Evolutionary conservation across 1,139 yeast genomes (phyloP), one percentile per base, ranked within the genome.

Genomic region (Candida neerlandica): DNA sequence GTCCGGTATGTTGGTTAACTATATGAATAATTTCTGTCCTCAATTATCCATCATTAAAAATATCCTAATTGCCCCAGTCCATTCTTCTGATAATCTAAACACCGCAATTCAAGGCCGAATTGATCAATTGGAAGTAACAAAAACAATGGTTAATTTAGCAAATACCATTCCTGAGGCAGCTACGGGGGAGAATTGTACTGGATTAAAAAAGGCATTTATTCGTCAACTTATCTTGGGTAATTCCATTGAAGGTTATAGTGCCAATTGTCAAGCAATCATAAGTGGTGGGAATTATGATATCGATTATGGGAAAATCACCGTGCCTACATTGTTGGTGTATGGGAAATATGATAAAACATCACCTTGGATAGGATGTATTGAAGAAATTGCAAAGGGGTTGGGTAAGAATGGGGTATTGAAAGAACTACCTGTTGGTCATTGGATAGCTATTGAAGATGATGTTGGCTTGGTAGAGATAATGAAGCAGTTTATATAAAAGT

Each of bases 1-100:
- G 67, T 65, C 68, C 2, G 69, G 69, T 1, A 59, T 65, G 64
- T 53, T 63, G 19, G 62, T 64, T 11, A 56, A 58, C 48, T 58
- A 58, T 43, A 45, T 55, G 16, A 50, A 51, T 21, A 47, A 49
- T 18, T 37, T 37, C 21, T 39, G 44, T 30, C 4, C 45, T 21
- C 30, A 46, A 10, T 21, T 56, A 37, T 34, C 37, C 18, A 51
- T 61, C 15, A 56, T 56, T 14, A 54, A 52, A 34, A 48, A 46
- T 23, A 56, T 65, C 5, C 52, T 62, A 16, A 47, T 65, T 34
- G 66, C 65, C 14, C 67, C 69, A 4, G 64, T 65, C 6, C 67
- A 65, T 43, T 67, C 69, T 1, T 54, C 58, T 4, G 52, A 48
- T 16, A 42, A 40, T 12, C 46, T 59, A n/a, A 50, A 56, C 16